phyloP scores from a whole-genome alignment of 2,329 filamentous ascomycete genomes.

The Exserohilum rostratum region DNA sequence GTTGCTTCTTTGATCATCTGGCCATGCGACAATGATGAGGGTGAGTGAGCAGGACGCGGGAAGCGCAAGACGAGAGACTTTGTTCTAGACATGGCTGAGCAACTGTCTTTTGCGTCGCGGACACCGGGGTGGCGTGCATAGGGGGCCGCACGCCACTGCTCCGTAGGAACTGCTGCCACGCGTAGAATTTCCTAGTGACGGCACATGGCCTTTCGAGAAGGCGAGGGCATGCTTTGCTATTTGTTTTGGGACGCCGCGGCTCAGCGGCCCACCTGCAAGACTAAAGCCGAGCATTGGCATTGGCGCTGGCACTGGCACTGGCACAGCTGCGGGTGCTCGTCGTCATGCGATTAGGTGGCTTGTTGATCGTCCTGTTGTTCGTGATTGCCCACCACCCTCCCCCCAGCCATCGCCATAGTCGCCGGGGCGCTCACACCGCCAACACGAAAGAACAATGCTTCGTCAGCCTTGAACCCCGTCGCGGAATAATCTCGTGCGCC shows the following conservation, averaged over 20 bases:
- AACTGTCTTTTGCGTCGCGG: conserved; percentile 1
- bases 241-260: conserved; percentile 5
- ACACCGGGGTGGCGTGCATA: neutral
- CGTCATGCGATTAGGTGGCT: conserved; percentile 16
- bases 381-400: conserved; percentile 12
- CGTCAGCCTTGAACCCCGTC: conserved; percentile 14
- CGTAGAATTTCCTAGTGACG: neutral
- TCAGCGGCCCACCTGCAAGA: conserved; percentile 3
- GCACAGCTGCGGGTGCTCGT: conserved; percentile 3
- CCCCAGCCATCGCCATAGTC: neutral
- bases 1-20: conserved; percentile 8
- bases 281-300: conserved; percentile 8
- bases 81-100: neutral
- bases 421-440: conserved; percentile 9
- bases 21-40: conserved; percentile 1
- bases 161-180: too few relatives aligned
- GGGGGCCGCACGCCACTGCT: too few relatives aligned
- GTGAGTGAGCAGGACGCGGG: neutral
- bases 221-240: neutral
- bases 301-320: too few relatives aligned
- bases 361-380: conserved; percentile 8
- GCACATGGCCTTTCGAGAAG: neutral
- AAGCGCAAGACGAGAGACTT: conserved; percentile 4
- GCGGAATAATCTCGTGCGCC: neutral
- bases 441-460: conserved; percentile 10